Evolutionary conservation across 176 grass and related monocot genomes (phyloP).

Genomic region (Calamus simplicifolius): DNA sequence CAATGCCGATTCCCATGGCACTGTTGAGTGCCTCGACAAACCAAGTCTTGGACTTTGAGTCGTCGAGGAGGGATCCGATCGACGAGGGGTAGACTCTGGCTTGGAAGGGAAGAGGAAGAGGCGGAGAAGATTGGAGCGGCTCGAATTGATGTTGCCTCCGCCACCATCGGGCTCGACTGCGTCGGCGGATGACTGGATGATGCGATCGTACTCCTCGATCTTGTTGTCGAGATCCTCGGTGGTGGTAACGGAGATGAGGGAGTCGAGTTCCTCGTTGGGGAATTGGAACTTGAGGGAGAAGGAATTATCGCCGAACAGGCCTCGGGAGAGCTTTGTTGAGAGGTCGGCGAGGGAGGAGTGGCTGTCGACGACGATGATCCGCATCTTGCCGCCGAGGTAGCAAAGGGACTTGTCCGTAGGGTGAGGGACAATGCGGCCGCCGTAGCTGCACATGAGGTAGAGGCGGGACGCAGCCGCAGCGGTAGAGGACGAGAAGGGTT

Average conservation of each 20-base stretch:
- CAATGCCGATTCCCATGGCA: too few species aligned
- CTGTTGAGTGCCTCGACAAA: too few species aligned
- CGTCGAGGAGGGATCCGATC: too few species aligned
- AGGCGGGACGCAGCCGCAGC: conserved; percentile 34
- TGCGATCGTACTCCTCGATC: conserved; percentile 94
- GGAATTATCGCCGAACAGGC: conserved; percentile 48
- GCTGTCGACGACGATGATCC: conserved; percentile 79
- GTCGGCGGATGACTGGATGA: conserved; percentile 27
- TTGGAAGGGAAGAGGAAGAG: conserved; percentile 98
- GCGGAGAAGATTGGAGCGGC: conserved; percentile 67
- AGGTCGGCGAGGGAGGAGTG: conserved; percentile 65
- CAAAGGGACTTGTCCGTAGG: conserved; percentile 90
- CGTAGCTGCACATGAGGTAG: conserved; percentile 92
- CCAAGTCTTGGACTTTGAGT: too few species aligned
- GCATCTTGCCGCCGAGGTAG: conserved; percentile 76
- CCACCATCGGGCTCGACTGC: conserved; percentile 17
- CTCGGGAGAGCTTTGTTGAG: conserved; percentile 61
- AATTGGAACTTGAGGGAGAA: too few species aligned
- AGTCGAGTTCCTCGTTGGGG: too few species aligned
- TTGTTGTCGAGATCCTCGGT: conserved; percentile 98
- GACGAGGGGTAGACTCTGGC: too few species aligned
- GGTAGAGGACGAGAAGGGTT: conserved; percentile 50
- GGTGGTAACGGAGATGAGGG: too few species aligned
- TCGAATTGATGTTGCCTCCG: conserved; percentile 31
- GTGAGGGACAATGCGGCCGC: conserved; percentile 83